These are phyloP conservation scores for Cerioporus squamosus DNA, from an alignment of 1,284 basidiomycete species.

Conservation along the genomic window DNA sequence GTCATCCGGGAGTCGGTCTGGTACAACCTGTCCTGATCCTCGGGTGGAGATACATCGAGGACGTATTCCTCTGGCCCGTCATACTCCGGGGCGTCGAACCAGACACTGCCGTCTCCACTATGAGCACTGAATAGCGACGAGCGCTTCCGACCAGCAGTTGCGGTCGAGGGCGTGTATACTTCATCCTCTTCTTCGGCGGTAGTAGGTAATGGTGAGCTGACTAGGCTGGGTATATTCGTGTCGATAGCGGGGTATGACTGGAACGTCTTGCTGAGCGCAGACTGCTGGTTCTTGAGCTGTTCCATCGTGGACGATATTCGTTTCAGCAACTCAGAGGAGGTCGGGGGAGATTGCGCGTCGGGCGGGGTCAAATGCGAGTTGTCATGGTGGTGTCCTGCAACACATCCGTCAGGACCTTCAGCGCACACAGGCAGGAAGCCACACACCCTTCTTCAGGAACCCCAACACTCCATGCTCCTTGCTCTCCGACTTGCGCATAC, in stretches of 20 bases:
- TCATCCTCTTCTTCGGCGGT: constrained; percentile 56
- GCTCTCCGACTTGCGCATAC: constrained; percentile 24
- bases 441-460: constrained; percentile 36
- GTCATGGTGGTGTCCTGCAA: constrained; percentile 25
- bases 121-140: constrained; percentile 57
- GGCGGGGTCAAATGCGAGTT: constrained; percentile 13
- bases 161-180: constrained; percentile 32
- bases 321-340: constrained; percentile 34
- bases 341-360: constrained; percentile 8
- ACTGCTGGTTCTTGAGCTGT: constrained; percentile 64
- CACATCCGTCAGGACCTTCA: background rate
- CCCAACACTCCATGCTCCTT: constrained; percentile 34
- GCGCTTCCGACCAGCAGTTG: constrained; percentile 46
- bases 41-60: constrained; percentile 52
- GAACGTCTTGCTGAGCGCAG: constrained; percentile 51
- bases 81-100: constrained; percentile 72
- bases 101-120: constrained; percentile 62
- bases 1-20: constrained; percentile 41
- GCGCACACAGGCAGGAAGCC: constrained; percentile 5
- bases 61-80: constrained; percentile 73
- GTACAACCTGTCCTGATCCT: constrained; percentile 44
- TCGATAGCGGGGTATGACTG: constrained; percentile 45
- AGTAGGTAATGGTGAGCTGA: constrained; percentile 47
- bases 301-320: constrained; percentile 50
- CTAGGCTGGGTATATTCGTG: constrained; percentile 34